These are phyloP conservation scores for Toxoplasma gondii DNA, from an alignment of 169 alveolate species.

Conservation along the genomic window DNA sequence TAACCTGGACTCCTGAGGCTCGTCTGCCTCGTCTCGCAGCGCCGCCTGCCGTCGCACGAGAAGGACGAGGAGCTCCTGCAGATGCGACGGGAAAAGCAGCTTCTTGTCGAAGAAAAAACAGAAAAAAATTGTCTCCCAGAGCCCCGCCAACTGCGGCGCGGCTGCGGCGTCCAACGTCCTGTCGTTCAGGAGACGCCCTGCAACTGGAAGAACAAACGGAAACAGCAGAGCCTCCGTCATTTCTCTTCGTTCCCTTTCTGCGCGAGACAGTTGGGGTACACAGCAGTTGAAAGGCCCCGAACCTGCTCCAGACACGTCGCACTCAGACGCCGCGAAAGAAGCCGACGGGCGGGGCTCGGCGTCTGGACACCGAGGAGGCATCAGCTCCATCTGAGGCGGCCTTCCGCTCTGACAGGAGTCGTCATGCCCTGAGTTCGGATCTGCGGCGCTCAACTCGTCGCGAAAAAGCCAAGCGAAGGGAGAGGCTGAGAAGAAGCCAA, in stretches of 20 bases:
- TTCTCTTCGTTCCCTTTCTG: not conserved
- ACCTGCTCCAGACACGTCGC: not conserved
- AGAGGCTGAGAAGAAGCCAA: not conserved
- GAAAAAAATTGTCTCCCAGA: slow-evolving; percentile 4
- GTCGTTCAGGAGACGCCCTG: slow-evolving; percentile 13
- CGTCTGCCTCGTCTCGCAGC: too few relatives aligned
- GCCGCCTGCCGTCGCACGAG: slow-evolving; percentile 38
- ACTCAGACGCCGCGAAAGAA: not conserved
- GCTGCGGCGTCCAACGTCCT: not conserved
- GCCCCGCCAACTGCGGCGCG: not conserved
- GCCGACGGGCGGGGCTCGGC: not conserved
- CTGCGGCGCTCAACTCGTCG: not conserved
- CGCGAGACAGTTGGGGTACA: not conserved
- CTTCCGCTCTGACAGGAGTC: too few relatives aligned
- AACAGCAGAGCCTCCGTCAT: slow-evolving; percentile 24
- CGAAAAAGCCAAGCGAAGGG: not conserved
- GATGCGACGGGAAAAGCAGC: not conserved
- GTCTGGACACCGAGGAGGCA: too few relatives aligned
- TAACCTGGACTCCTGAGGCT: too few relatives aligned
- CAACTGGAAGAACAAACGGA: slow-evolving; percentile 1
- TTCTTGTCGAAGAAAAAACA: not conserved
- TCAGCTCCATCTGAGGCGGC: too few relatives aligned
- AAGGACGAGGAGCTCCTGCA: slow-evolving; percentile 12
- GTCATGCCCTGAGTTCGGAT: not conserved
- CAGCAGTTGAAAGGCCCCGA: not conserved